Percentiles rank a stretch among this genome's conserved stretches.
Conservation (phyloP, 495 filamentous ascomycete species). For the Letharia lupina region DNA sequence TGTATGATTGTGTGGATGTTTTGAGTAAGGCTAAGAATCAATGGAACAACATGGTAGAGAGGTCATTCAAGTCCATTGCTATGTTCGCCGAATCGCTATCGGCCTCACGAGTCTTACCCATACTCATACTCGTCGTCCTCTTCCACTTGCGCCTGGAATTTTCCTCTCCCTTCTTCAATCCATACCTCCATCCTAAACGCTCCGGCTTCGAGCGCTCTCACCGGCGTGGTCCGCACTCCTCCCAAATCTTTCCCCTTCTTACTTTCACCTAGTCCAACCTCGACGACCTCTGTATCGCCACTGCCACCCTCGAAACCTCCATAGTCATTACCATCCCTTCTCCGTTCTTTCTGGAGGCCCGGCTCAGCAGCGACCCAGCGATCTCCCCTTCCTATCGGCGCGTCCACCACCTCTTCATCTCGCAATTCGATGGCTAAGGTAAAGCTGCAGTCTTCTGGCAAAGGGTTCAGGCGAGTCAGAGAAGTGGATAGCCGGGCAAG, state of each 20-base stretch:
- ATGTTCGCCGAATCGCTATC: not conserved
- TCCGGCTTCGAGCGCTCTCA: slow-evolving; percentile 46
- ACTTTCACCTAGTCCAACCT: slow-evolving; percentile 28
- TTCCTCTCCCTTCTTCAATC: slow-evolving; percentile 50
- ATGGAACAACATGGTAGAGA: not conserved
- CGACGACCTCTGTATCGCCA: slow-evolving; percentile 26
- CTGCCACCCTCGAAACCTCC: slow-evolving; percentile 1
- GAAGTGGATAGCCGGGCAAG: slow-evolving; percentile 42
- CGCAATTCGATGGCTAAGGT: slow-evolving; percentile 80
- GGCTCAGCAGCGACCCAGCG: slow-evolving; percentile 49
- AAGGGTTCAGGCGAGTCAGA: slow-evolving; percentile 50
- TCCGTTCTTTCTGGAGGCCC: slow-evolving; percentile 28
- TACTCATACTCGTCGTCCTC: slow-evolving; percentile 8
- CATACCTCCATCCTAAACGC: slow-evolving; percentile 48
- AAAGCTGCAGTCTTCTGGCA: slow-evolving; percentile 73
- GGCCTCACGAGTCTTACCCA: slow-evolving; percentile 1
- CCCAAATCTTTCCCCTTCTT: slow-evolving; percentile 29
- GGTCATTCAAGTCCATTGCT: not conserved
- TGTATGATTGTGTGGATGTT: slow-evolving; percentile 4
- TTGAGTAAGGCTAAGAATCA: not conserved
- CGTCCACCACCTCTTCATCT: slow-evolving; percentile 59
- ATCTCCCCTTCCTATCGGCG: slow-evolving; percentile 60
- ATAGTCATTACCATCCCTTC: slow-evolving; percentile 15
- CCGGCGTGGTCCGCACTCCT: slow-evolving; percentile 37
- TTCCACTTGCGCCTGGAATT: slow-evolving; percentile 33